Percentiles rank a stretch among this genome's conserved stretches.
Conservation (phyloP, 2,329 filamentous ascomycete genomes). For the Paraconiothyrium brasiliense region DNA sequence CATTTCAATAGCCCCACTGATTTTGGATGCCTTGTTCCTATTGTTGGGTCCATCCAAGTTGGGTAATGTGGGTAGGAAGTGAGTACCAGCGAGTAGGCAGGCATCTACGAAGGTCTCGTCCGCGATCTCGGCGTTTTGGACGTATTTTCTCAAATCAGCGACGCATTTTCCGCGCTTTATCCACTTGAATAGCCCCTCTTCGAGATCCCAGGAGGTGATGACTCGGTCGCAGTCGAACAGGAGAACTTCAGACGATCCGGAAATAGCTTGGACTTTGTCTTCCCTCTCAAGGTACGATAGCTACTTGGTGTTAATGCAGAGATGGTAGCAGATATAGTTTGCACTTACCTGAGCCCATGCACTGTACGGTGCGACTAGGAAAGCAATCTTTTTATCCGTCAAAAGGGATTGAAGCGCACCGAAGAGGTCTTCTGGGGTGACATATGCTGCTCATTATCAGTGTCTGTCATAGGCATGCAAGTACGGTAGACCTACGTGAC, state of each 20-base stretch:
- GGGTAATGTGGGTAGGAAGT: constrained; percentile 82
- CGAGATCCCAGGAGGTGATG: constrained; percentile 75
- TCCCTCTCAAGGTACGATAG: constrained; percentile 81
- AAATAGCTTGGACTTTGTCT: constrained; percentile 72
- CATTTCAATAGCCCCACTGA: constrained; percentile 81
- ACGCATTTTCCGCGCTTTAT: constrained; percentile 74
- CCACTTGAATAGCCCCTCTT: constrained; percentile 70
- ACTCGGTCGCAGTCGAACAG: constrained; percentile 84
- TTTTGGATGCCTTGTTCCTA: constrained; percentile 64
- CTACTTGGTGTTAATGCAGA: constrained; percentile 55
- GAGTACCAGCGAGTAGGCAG: constrained; percentile 82
- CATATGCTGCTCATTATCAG: constrained; percentile 64
- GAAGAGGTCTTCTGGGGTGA: constrained; percentile 73
- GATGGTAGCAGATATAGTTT: neutral
- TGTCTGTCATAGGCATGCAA: neutral
- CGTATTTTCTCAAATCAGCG: constrained; percentile 64
- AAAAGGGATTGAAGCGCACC: constrained; percentile 80
- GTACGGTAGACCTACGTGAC: constrained; percentile 65
- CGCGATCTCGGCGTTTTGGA: constrained; percentile 59
- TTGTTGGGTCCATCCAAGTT: constrained; percentile 71
- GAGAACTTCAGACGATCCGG: constrained; percentile 84
- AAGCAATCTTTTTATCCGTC: constrained; percentile 73
- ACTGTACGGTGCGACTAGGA: constrained; percentile 85
- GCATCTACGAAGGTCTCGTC: constrained; percentile 84
- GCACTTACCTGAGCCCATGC: constrained; percentile 80